Conservation (phyloP, 2,329 filamentous ascomycete genomes). For the Sarocladium kiliense region DNA sequence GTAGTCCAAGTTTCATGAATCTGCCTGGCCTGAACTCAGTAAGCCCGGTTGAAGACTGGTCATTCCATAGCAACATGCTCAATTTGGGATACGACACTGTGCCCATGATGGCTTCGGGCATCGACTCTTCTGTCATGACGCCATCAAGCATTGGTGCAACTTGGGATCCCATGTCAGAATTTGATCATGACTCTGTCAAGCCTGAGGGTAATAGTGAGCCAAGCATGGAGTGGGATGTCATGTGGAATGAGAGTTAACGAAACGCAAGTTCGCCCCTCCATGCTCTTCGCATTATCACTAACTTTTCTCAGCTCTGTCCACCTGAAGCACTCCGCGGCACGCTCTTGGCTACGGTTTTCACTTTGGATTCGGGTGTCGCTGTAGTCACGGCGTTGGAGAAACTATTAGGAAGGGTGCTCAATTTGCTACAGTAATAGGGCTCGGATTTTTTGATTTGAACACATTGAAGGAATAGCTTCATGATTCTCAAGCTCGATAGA, state of each 20-base stretch:
- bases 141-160: too few relatives aligned
- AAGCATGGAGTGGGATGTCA: too few relatives aligned
- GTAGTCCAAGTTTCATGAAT: too few relatives aligned
- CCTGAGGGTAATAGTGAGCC: too few relatives aligned
- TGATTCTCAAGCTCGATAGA: background rate
- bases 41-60: too few relatives aligned
- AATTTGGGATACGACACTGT: too few relatives aligned
- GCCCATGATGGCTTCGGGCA: too few relatives aligned
- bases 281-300: background rate
- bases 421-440: background rate
- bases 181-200: too few relatives aligned
- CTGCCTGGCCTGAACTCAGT: too few relatives aligned
- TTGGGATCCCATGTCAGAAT: too few relatives aligned
- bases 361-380: background rate
- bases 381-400: background rate
- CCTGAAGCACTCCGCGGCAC: background rate
- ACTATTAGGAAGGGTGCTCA: background rate
- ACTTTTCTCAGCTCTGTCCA: background rate
- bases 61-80: background rate
- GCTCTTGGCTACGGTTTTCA: slow-evolving; percentile 3
- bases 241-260: too few relatives aligned
- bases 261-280: background rate
- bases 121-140: too few relatives aligned
- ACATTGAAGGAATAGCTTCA: background rate
- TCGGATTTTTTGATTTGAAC: background rate